A percentile compares a stretch with the other conserved stretches of the same genome.
Conservation (phyloP, 2,329 filamentous ascomycete species). For the Diplodia mutila region DNA sequence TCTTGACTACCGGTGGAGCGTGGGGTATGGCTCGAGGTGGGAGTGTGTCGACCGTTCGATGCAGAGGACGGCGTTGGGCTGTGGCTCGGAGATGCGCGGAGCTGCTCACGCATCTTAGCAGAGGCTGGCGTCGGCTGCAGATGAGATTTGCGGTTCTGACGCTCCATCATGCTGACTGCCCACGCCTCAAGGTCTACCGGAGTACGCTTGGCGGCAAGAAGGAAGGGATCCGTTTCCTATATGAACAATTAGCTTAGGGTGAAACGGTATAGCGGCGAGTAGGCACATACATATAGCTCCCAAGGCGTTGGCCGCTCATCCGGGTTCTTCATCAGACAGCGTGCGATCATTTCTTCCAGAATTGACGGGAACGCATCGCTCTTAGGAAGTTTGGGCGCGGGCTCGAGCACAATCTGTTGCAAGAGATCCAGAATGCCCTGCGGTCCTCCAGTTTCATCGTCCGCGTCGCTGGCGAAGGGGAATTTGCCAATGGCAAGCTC, state of each 20-base stretch:
- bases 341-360: slow-evolving; percentile 94
- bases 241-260: slow-evolving; percentile 28
- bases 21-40: slow-evolving; percentile 28
- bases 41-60: slow-evolving; percentile 29
- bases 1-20: slow-evolving; percentile 26
- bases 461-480: slow-evolving; percentile 83
- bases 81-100: slow-evolving; percentile 36
- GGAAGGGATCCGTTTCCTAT: slow-evolving; percentile 88
- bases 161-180: slow-evolving; percentile 92
- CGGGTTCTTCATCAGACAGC: slow-evolving; percentile 88
- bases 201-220: slow-evolving; percentile 94
- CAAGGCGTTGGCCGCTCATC: slow-evolving; percentile 88
- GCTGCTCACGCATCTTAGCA: slow-evolving; percentile 52
- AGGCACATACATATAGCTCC: slow-evolving; percentile 77
- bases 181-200: slow-evolving; percentile 92
- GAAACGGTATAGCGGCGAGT: not conserved
- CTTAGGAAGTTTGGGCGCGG: slow-evolving; percentile 89
- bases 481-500: slow-evolving; percentile 97
- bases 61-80: slow-evolving; percentile 33
- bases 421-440: slow-evolving; percentile 94
- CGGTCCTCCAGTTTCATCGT: slow-evolving; percentile 69
- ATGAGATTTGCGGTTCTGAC: slow-evolving; percentile 93
- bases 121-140: slow-evolving; percentile 79
- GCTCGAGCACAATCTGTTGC: slow-evolving; percentile 97
- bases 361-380: slow-evolving; percentile 96